A percentile compares a stretch with the other conserved stretches of the same genome.
These are phyloP conservation scores for Colletotrichum sp. DNA, from an alignment of 2,329 filamentous ascomycete genomes.

Conservation along the genomic window DNA sequence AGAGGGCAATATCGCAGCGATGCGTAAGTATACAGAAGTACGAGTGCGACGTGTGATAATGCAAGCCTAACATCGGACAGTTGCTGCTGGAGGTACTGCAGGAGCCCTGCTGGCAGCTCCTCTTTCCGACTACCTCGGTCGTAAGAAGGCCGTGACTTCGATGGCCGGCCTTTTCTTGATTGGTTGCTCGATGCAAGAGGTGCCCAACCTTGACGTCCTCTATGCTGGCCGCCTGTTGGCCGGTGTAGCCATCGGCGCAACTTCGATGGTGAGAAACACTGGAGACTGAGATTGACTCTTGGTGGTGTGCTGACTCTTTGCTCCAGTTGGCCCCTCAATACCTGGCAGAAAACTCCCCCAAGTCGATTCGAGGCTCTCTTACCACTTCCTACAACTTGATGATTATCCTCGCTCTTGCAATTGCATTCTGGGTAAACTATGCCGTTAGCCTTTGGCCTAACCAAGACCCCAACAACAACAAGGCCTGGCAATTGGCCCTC, in stretches of 20 bases:
- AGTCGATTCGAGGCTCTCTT: constrained; percentile 42
- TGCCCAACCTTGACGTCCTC: constrained; percentile 37
- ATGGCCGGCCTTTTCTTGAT: constrained; percentile 36
- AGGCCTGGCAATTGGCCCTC: constrained; percentile 38
- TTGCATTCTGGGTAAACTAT: constrained; percentile 38
- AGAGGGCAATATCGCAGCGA: constrained; percentile 35
- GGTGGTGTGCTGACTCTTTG: neutral
- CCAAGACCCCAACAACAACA: constrained; percentile 32
- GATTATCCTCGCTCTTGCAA: constrained; percentile 37
- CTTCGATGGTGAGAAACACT: constrained; percentile 30
- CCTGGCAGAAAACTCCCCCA: constrained; percentile 43
- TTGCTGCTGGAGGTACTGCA: constrained; percentile 38
- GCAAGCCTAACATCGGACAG: constrained; percentile 21
- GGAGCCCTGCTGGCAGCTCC: constrained; percentile 41
- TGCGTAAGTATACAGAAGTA: constrained; percentile 26
- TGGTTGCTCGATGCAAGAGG: constrained; percentile 38
- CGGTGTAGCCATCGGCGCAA: constrained; percentile 37
- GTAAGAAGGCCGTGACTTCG: constrained; percentile 36
- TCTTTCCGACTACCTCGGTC: constrained; percentile 38
- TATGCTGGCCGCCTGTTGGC: constrained; percentile 40
- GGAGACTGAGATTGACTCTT: too few relatives aligned
- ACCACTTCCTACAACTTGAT: constrained; percentile 44
- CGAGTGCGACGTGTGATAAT: too few relatives aligned
- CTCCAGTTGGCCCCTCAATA: constrained; percentile 40
- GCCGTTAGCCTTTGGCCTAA: constrained; percentile 28